Conservation (phyloP, 495 filamentous ascomycete species). For the Annulohypoxylon moriforme region DNA sequence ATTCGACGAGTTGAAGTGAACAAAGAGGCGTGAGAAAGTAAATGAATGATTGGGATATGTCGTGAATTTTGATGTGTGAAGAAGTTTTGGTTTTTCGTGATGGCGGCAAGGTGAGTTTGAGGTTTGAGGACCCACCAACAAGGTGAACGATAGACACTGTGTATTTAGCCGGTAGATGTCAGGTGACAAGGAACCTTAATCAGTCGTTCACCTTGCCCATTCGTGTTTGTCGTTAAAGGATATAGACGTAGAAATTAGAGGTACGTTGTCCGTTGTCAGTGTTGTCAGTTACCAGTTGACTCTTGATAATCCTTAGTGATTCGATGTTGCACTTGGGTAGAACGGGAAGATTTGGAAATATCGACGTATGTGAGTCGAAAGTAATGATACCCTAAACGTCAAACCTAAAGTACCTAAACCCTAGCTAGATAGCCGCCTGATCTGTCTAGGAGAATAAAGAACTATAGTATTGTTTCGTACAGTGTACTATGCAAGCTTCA, state of each 20-base stretch:
- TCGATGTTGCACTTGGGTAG: not conserved
- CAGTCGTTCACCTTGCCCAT: slow-evolving; percentile 18
- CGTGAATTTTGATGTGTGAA: not conserved
- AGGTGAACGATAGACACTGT: not conserved
- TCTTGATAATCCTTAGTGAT: slow-evolving; percentile 12
- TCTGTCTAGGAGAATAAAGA: slow-evolving; percentile 2
- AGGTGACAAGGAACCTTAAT: not conserved
- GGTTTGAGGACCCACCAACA: not conserved
- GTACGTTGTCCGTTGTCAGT: not conserved
- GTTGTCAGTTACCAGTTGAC: slow-evolving; percentile 6
- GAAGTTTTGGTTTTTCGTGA: not conserved
- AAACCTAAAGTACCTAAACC: slow-evolving; percentile 4
- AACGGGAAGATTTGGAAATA: not conserved
- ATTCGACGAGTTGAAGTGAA: slow-evolving; percentile 4
- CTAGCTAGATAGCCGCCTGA: slow-evolving; percentile 12
- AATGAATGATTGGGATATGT: not conserved
- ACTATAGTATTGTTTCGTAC: slow-evolving; percentile 9
- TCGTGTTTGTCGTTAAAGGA: not conserved
- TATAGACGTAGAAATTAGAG: not conserved
- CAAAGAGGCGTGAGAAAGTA: slow-evolving; percentile 25
- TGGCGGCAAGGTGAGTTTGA: slow-evolving; percentile 26
- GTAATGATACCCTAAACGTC: not conserved
- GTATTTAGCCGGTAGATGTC: not conserved
- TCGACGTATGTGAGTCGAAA: not conserved
- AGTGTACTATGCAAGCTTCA: slow-evolving; percentile 25